Conservation (phyloP, 805 yeast species). For the Wickerhamiella cacticola region DNA sequence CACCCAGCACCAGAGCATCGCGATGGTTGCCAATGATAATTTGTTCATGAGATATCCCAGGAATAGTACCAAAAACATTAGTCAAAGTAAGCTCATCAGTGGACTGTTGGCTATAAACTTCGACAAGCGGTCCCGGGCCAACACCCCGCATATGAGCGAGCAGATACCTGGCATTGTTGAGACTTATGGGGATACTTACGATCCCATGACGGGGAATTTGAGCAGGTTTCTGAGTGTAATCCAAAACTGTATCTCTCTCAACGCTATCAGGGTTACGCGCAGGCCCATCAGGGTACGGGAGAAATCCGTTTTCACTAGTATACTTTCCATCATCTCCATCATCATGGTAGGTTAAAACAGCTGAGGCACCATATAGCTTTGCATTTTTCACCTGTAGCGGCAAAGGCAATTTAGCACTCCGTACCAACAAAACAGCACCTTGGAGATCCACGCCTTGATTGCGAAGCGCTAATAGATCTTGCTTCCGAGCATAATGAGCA, state of each 20-base stretch:
- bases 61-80: conserved; percentile 51
- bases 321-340: conserved; percentile 46
- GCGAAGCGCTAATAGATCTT: conserved; percentile 43
- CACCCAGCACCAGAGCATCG: conserved; percentile 71
- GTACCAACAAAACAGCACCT: conserved; percentile 51
- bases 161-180: conserved; percentile 50
- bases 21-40: conserved; percentile 64
- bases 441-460: conserved; percentile 37
- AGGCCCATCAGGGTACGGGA: conserved; percentile 62
- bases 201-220: conserved; percentile 64
- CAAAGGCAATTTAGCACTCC: conserved; percentile 55
- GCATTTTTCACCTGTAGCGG: conserved; percentile 70
- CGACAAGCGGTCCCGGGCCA: conserved; percentile 41
- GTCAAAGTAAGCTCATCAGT: conserved; percentile 48
- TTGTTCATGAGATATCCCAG: conserved; percentile 44
- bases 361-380: conserved; percentile 55
- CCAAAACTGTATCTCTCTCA: conserved; percentile 66
- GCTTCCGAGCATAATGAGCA: conserved; percentile 54
- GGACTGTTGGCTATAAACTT: conserved; percentile 49
- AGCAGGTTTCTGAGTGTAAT: conserved; percentile 50
- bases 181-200: conserved; percentile 61
- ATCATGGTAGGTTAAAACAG: conserved; percentile 55
- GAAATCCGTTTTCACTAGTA: conserved; percentile 44
- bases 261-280: conserved; percentile 67
- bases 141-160: conserved; percentile 42